Conservation (phyloP, 257 asterid species). For the Leonotis leonurus region DNA sequence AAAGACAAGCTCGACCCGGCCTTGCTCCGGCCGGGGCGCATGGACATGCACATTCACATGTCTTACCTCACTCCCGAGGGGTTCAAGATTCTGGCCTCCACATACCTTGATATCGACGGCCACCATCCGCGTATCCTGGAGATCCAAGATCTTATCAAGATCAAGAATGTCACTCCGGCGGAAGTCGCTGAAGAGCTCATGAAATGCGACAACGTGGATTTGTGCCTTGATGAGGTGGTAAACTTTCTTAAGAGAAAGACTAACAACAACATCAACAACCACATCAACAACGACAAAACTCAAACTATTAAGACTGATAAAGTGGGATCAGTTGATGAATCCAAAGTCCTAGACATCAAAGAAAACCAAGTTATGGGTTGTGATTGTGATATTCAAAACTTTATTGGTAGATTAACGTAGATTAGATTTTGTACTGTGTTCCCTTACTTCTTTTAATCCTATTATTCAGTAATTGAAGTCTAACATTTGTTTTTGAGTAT, state of each 20-base stretch:
- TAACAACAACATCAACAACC: background rate
- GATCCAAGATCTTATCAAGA: slow-evolving; percentile 32
- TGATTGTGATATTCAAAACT: background rate
- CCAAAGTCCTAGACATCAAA: background rate
- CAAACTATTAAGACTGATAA: background rate
- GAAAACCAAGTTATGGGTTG: background rate
- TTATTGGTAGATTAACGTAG: background rate
- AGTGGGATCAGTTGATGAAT: background rate
- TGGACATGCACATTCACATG: slow-evolving; percentile 83
- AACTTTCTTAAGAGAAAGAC: slow-evolving; percentile 37
- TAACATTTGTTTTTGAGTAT: background rate
- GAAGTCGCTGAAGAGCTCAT: slow-evolving; percentile 73
- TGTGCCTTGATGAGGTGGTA: slow-evolving; percentile 32
- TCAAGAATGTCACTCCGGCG: slow-evolving; percentile 50
- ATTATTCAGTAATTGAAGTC: background rate
- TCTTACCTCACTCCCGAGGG: slow-evolving; percentile 55
- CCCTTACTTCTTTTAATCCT: background rate
- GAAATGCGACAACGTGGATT: slow-evolving; percentile 55
- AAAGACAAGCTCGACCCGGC: slow-evolving; percentile 71
- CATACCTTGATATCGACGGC: slow-evolving; percentile 35
- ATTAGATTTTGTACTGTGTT: background rate
- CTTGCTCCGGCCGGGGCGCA: slow-evolving; percentile 71
- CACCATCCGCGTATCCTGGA: slow-evolving; percentile 25
- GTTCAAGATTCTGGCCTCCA: slow-evolving; percentile 43
- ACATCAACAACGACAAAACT: background rate